Evolutionary conservation across 1,284 basidiomycete species (phyloP).

Genomic region (Hemileia vastatrix): DNA sequence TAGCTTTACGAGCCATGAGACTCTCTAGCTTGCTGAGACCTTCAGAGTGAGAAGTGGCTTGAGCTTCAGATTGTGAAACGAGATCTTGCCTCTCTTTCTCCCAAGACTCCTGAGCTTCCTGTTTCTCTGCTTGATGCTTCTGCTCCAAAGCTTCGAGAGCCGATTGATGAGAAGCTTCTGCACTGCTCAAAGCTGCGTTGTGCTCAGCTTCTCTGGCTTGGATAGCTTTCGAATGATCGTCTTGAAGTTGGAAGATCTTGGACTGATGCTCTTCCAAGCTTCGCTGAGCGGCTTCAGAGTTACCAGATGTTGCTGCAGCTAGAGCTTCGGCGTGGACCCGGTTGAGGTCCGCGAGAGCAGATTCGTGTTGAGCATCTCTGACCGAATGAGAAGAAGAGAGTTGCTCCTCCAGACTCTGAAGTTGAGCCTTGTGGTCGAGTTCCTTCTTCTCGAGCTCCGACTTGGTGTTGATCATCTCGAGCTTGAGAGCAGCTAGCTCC

Average conservation of each 20-base stretch:
- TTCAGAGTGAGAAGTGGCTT: not conserved
- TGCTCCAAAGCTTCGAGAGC: not conserved
- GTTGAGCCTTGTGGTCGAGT: not conserved
- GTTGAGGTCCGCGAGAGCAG: not conserved
- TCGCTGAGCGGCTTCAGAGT: not conserved
- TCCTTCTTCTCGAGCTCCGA: not conserved
- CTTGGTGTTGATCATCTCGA: not conserved
- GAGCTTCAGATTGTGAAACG: not conserved
- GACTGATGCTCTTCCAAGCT: not conserved
- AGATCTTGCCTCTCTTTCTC: not conserved
- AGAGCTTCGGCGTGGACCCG: not conserved
- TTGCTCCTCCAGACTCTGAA: not conserved
- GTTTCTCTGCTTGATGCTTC: not conserved
- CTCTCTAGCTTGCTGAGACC: conserved; percentile 13
- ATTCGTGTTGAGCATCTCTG: not conserved
- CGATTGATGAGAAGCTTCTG: not conserved
- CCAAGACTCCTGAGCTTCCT: not conserved
- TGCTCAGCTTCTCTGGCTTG: not conserved
- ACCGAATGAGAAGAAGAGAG: not conserved
- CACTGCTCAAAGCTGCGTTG: not conserved
- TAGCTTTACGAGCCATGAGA: conserved; percentile 3
- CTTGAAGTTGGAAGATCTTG: not conserved
- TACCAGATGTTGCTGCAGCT: not conserved
- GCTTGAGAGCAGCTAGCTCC: not conserved
- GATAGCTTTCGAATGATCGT: not conserved